Evolutionary conservation across 352 stramenopile species (phyloP), one percentile per base, ranked within the genome.

Genomic region (Thalassiosira pacifica): DNA sequence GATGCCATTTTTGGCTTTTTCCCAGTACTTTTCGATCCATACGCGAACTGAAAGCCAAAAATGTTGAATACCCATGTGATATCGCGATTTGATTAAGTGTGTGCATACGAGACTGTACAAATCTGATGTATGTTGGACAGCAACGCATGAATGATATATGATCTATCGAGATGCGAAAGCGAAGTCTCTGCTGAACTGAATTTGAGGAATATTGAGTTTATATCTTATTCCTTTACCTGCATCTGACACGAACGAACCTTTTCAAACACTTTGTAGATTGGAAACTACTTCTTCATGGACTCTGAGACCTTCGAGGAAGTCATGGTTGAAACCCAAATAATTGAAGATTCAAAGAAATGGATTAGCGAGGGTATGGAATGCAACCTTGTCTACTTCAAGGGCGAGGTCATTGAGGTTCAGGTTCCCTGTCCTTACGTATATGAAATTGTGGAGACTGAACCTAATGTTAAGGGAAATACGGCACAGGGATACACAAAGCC

Each of bases 231-330:
- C 32, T 57, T 24, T 24, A 48, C 37, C 67, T 45, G 55, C 37
- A 13, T 34, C n/a, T n/a, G n/a, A n/a, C n/a, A n/a, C n/a, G n/a
- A n/a, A n/a, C n/a, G n/a, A n/a, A n/a, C n/a, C n/a, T n/a, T n/a
- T n/a, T n/a, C n/a, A n/a, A 53, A 34, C 2, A 57, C 6, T 37
- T 26, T 22, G 13, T 31, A 84, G 61, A 27, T 3, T 84, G 81
- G 76, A 6, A 92, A 90, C 67, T 95, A 93, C 53, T 95, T 89
- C 66, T 97, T 97, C 81, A 96, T 97, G 93, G 93, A 97, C 79
- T 90, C 87, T 2, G 92, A 93, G 88, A 94, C 91, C 1, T 97
- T 96, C 77, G 94, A 97, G 85, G 94, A 96, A 82, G 83, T 95
- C 27, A 83, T 88, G 66, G 88, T 97, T 2, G 59, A 85, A 59